Evolutionary conservation across 1,139 yeast genomes (phyloP), one percentile per base, ranked within the genome.

Genomic region (Sugiyamaella castrensis): DNA sequence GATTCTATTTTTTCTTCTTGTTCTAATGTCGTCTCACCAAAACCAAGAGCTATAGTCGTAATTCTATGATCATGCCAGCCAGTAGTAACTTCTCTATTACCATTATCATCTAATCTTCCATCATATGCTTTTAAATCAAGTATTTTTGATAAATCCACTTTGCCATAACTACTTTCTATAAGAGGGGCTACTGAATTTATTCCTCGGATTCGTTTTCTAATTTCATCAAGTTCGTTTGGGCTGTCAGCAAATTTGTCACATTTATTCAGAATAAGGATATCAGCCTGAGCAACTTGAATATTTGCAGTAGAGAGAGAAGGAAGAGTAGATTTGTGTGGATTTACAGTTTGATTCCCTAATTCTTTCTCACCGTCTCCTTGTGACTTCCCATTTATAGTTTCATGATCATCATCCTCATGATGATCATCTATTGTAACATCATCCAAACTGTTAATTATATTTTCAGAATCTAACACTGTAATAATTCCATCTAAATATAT

Each of bases 401-500:
- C 24, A 19, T 19, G 24, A 19, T 19, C 24, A 8, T 13, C 44
- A 55, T 80, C 84, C 74, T 80, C 76, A 61, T 83, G 88, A 65
- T 73, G 68, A 8, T 32, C 32, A 49, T 71, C 75, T 0, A 86
- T 82, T 1, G 86, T 84, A 8, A 76, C 72, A 58, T 91, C 97
- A 53, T 81, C 83, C 40, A 92, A 71, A 55, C 87, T 82, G 47
- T 71, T 72, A 16, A 76, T 60, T 31, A 92, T 82, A 60, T 89
- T 83, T 46, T 77, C 81, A 0, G 87, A 75, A 67, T 92, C 98
- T 41, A 92, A 73, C 4, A 94, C 97, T 0, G 97, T 86, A n/a
- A 94, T 78, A 4, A 92, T 89, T 0, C 97, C 96, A 68, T 92
- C 98, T 38, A 92, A 84, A 64, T 87, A 87, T 1, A 92, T 87